A percentile compares a stretch with the other conserved stretches of the same genome.
Conservation (phyloP, 345 rosid species). For the Hibiscus tridactylites region DNA sequence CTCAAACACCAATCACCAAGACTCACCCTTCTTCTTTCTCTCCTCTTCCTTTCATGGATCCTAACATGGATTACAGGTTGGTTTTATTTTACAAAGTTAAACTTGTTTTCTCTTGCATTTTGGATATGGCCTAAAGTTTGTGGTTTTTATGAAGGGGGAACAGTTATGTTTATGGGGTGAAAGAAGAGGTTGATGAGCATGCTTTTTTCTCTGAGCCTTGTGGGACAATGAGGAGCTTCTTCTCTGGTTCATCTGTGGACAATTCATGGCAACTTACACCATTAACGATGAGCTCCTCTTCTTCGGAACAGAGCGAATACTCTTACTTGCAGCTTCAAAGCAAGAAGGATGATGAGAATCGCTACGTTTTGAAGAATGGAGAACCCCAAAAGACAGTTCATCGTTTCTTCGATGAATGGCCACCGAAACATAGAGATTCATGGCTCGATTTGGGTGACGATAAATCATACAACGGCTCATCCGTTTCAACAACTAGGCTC, state of each 20-base stretch:
- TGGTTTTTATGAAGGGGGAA: constrained; percentile 10
- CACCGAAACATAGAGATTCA: constrained; percentile 44
- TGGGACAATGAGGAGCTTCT: no score
- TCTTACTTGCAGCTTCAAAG: constrained; percentile 53
- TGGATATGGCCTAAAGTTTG: no score
- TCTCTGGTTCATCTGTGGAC: constrained; percentile 36
- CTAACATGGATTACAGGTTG: constrained; percentile 42
- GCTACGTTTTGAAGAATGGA: constrained; percentile 2
- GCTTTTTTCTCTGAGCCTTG: constrained; percentile 43
- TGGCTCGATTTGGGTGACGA: constrained; percentile 53
- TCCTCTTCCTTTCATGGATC: no score
- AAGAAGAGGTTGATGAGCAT: constrained; percentile 49
- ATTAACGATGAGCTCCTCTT: constrained; percentile 45
- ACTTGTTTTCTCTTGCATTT: no score
- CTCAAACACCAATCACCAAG: no score
- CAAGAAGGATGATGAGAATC: constrained; percentile 19
- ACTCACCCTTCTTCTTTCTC: no score
- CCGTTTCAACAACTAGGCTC: constrained; percentile 41
- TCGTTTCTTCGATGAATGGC: constrained; percentile 84
- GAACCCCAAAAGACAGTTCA: constrained; percentile 63
- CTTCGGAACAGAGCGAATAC: constrained; percentile 44
- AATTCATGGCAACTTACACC: constrained; percentile 65
- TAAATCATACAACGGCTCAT: constrained; percentile 39
- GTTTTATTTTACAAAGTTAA: neutral
- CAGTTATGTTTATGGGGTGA: constrained; percentile 43